Evolutionary conservation across 2,329 filamentous ascomycete species (phyloP), one percentile per base, ranked within the genome.

Genomic region (Cercospora sp.): DNA sequence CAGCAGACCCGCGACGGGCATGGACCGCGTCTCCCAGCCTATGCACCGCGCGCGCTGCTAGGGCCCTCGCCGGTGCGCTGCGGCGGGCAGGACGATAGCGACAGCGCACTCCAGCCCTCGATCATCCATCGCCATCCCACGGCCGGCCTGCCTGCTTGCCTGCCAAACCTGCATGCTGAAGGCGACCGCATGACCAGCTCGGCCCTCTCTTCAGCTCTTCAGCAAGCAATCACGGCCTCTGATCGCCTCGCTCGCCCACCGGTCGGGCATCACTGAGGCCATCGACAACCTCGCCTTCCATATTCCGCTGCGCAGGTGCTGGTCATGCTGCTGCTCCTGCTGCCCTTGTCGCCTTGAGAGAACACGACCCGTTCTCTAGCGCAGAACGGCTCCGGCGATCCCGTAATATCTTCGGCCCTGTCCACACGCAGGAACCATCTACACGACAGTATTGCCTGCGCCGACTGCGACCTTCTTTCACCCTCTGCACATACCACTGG

Each of bases 21-120:
- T 39, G 23, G 59, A 48, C 59, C 36, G 59, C 62, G 26, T 18
- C 23, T 65, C 28, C 36, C 63, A 55, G 7, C 39, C 20, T 26
- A 60, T 66, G 68, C 66, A 66, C 55, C 68, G 66, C 66, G 64
- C 66, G 63, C 26, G 33, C 45, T 59, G 57, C 63, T 66, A 48
- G 42, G 33, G 30, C n/a, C 13, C 26, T 57, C 28, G 26, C 20
- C 53, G 26, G 26, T 31, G 53, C 51, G 23, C 18, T 28, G 51
- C 28, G 23, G 53, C 23, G 23, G 13, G 23, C 30, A 30, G 53
- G 53, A 57, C 23, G 53, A 57, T 26, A 13, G 23, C 23, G 28
- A 57, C 53, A 12, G 45, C 53, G 23, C 23, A 57, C 23, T 31
- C 53, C n/a, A 16, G 23, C 23, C 20, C 20, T 16, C 51, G 8